Evolutionary conservation across 148 eudicot species (phyloP).

Genomic region (Euryodendron excelsum): DNA sequence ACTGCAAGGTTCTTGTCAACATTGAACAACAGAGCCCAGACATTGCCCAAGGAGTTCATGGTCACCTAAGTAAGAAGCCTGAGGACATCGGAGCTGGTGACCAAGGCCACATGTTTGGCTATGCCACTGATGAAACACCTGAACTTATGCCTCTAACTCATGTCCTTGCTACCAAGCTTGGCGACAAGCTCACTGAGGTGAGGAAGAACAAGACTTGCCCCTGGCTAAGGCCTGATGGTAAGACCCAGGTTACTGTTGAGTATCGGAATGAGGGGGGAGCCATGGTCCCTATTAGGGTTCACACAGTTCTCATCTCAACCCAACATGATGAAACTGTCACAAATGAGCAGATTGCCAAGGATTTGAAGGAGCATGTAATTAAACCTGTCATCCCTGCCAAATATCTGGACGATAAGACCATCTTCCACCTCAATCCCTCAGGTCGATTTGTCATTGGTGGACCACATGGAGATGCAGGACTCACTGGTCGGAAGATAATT

Average conservation of each 20-base stretch:
- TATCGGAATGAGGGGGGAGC: conserved; percentile 46
- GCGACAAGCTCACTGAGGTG: conserved; percentile 43
- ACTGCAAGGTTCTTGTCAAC: conserved; percentile 56
- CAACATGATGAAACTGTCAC: conserved; percentile 52
- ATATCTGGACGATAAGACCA: conserved; percentile 45
- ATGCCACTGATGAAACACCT: conserved; percentile 56
- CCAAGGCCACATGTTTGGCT: conserved; percentile 61
- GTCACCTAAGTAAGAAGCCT: conserved; percentile 47
- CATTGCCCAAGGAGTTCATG: conserved; percentile 56
- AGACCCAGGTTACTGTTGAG: conserved; percentile 57
- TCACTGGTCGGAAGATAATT: conserved; percentile 47
- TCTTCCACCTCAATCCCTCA: conserved; percentile 52
- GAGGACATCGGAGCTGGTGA: conserved; percentile 58
- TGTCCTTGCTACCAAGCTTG: conserved; percentile 55
- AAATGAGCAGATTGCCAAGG: conserved; percentile 42
- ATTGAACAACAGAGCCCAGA: conserved; percentile 52
- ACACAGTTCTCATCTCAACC: conserved; percentile 54
- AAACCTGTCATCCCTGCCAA: conserved; percentile 44
- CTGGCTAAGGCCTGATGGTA: conserved; percentile 57
- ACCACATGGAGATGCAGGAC: conserved; percentile 54
- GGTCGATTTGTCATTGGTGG: conserved; percentile 55
- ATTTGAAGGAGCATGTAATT: conserved; percentile 48
- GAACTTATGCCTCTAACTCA: conserved; percentile 54
- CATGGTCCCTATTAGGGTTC: conserved; percentile 50
- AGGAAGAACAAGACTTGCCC: conserved; percentile 53